Evolutionary conservation across 768 basidiomycete species (phyloP).

Genomic region (Lentinula guzmanii): DNA sequence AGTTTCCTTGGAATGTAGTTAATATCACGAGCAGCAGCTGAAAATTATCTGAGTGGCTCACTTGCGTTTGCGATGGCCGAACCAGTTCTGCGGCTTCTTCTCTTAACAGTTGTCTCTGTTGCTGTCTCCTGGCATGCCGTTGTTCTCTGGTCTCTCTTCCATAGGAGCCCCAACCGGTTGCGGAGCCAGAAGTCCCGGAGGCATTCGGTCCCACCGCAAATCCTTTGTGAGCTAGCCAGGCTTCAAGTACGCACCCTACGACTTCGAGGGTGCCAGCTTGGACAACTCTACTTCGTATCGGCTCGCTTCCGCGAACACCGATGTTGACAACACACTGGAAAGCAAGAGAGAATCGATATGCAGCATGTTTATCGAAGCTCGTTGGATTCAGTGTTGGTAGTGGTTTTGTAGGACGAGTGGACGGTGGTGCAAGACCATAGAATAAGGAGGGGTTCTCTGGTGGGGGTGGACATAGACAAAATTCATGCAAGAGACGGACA

Average conservation of each 20-base stretch:
- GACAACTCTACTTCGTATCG: conserved; percentile 86
- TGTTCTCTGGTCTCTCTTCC: conserved; percentile 68
- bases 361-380: conserved; percentile 75
- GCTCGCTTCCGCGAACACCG: conserved; percentile 91
- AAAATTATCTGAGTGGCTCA: conserved; percentile 26
- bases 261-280: conserved; percentile 93
- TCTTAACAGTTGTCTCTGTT: conserved; percentile 42
- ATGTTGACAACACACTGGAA: conserved; percentile 98
- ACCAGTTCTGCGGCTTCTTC: conserved; percentile 54
- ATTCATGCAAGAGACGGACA: conserved; percentile 85
- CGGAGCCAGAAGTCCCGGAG: conserved; percentile 52
- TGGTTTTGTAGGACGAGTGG: conserved; percentile 47
- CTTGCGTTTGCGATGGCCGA: conserved; percentile 50
- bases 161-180: not conserved
- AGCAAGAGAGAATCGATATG: conserved; percentile 85
- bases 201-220: conserved; percentile 81
- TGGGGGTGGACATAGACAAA: conserved; percentile 77
- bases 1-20: not conserved
- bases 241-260: conserved; percentile 89
- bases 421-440: conserved; percentile 72
- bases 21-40: not conserved
- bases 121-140: conserved; percentile 54
- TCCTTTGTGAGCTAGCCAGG: conserved; percentile 85
- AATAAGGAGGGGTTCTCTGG: conserved; percentile 72
- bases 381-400: conserved; percentile 61